Conservation (phyloP, 306 rosid genomes). For the Casuarina equisetifolia region DNA sequence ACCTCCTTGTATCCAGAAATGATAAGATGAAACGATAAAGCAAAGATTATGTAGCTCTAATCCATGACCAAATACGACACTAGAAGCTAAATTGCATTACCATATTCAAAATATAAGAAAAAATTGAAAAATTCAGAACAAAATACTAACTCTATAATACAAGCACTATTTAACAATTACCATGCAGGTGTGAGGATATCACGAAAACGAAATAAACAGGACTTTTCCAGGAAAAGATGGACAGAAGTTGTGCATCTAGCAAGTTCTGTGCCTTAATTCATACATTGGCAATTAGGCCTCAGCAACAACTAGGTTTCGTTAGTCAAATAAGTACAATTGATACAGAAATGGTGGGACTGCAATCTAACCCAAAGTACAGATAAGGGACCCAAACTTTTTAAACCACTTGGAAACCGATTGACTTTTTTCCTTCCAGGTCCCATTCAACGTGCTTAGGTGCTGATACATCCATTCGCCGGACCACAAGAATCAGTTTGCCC, state of each 20-base stretch:
- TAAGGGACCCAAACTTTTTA: neutral
- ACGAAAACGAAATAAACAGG: neutral
- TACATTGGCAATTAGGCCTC: neutral
- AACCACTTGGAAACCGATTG: neutral
- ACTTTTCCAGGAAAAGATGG: neutral
- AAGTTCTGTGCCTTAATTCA: neutral
- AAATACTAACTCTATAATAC: no score
- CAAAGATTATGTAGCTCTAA: no score
- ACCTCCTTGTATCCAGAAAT: no score
- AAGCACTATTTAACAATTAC: no score
- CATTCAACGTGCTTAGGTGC: neutral
- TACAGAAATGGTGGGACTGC: neutral
- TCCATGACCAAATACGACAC: no score
- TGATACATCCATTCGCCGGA: conserved; percentile 7
- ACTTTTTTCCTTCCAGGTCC: neutral
- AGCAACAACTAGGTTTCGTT: neutral
- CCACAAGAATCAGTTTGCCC: conserved; percentile 9
- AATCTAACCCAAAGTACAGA: neutral
- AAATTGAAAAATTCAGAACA: no score
- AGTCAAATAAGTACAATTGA: neutral
- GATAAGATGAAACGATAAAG: no score
- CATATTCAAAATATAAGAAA: no score
- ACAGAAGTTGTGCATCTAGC: neutral
- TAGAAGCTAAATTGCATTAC: no score
- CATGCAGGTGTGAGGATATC: neutral